A percentile compares a stretch with the other conserved stretches of the same genome.
These are phyloP conservation scores for Yarrowia bubula DNA, from an alignment of 805 yeast species.

Conservation along the genomic window DNA sequence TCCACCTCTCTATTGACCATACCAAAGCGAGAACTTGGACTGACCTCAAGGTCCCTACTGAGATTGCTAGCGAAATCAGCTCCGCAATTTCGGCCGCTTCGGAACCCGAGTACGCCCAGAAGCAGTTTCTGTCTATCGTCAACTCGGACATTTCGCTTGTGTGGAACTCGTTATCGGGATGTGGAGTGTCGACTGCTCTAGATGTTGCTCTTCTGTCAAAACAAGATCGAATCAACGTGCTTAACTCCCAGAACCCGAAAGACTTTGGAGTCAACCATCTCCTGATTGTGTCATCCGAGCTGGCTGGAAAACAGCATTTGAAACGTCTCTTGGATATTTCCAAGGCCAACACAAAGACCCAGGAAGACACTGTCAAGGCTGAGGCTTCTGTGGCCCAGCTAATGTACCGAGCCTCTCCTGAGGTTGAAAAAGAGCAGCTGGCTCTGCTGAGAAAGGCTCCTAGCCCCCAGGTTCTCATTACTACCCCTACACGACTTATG, in stretches of 20 bases:
- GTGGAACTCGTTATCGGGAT: conserved; percentile 19
- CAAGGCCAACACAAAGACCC: background rate
- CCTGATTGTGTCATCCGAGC: background rate
- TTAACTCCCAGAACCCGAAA: background rate
- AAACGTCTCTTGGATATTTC: background rate
- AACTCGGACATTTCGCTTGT: conserved; percentile 11
- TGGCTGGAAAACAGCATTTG: conserved; percentile 10
- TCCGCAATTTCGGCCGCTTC: background rate
- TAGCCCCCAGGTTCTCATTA: conserved; percentile 17
- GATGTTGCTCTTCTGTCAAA: background rate
- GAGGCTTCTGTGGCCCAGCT: background rate
- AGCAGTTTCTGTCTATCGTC: conserved; percentile 2
- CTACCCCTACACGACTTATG: conserved; percentile 21
- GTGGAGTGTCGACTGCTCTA: conserved; percentile 12
- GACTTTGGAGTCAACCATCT: conserved; percentile 14
- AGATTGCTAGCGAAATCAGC: background rate
- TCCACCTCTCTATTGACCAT: conserved; percentile 2
- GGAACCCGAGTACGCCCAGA: background rate
- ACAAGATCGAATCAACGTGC: background rate
- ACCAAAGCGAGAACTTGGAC: conserved; percentile 4
- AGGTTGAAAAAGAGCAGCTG: conserved; percentile 11
- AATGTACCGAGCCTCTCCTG: background rate
- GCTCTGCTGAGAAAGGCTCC: conserved; percentile 2
- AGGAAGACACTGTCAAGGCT: background rate
- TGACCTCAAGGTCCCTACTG: background rate